Base-by-base conservation (phyloP, 1,284 basidiomycete genomes). In the Hymenochaete sp. region DNA sequence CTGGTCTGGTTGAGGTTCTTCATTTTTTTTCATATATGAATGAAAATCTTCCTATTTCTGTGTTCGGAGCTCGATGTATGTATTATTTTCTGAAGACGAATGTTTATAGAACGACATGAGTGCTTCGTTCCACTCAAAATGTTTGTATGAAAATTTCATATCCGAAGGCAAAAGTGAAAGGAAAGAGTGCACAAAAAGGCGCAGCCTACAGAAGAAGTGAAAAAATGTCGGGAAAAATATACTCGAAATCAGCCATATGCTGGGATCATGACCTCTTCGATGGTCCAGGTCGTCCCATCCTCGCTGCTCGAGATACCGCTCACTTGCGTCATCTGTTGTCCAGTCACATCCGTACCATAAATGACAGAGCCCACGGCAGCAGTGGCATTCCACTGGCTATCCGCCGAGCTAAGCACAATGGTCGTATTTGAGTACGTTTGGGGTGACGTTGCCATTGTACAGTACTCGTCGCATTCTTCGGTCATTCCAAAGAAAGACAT, bases 401-500 rank as follows among this genome's bases (percentile, higher is more conserved):
- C 37, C 3, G 51, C 33, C 4, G 29, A 22, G 22, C 36, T 42
- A 22, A 53, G 43, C 18, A 37, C 43, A 31, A 53, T 48, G 3
- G 43, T 45, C 4, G 49, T 53, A 35, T 50, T 38, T 3, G 41
- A 38, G 43, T 53, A 53, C 13, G 42, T 48, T 19, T 53, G 51
- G n/a, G 37, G 32, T 2, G 49, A 44, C 19, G 39, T 14, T 3
- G 51, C 37, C 27, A 44, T 28, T 8, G 45, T 22, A 31, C 49
- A 53, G 18, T 21, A 19, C 35, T 45, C 45, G 33, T 47, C 39
- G 46, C 51, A 50, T 18, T 46, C 51, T 4, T 38, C 48, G 2
- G 49, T 46, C 31, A 53, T 22, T 10, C 51, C 51, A 40, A 51
- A 53, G 4, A 45, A 26, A 14, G 49, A 44, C 48, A 50, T 50